Base-by-base conservation (phyloP, 2,329 filamentous ascomycete genomes). In the Podosphaera fusca region DNA sequence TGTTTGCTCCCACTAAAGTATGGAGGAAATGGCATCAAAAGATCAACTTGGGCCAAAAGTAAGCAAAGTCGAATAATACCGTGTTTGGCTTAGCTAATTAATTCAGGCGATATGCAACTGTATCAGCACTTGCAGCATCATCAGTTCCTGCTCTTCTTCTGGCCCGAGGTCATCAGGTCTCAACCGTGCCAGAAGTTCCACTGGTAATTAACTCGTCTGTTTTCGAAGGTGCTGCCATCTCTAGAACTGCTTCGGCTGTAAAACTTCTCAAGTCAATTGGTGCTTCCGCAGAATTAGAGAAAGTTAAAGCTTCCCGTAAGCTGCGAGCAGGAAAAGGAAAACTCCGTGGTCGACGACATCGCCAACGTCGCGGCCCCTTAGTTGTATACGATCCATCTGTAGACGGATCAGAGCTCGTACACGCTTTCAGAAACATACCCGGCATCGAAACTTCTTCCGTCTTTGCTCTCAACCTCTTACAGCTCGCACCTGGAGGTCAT, bases 1-100 rank as follows among this genome's bases (percentile, higher is more conserved):
- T 98, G 92, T 98, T 98, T 78, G 92, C 92, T 68, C 92, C 92
- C 67, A 98, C 92, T 77, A 98, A 98, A 85, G 85, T 95, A 78
- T 98, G 92, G 94, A 82, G 92, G 74, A 95, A 95, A 81, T 98
- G 92, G 94, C 92, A 98, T 81, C 81, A 95, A 80, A 96, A 96
- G 88, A 82, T 98, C 82, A 95, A 94, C 82, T 82, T 94, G 75
- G 85, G 85, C 75, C 92, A 98, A 82, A 95, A 92, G 87, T 88
- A 72, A 74, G 61, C 57, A 61, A 56, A 53, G 47, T 40, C 10
- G n/a, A 31, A 40, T 60, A 45, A n/a, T 56, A 42, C 12, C 34
- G 49, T 55, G 36, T 58, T 63, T 67, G 62, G 67, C 60, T 62
- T 68, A 60, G 59, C 61, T 66, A 57, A 65, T 58, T 61, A 52